Evolutionary conservation across 805 yeast species (phyloP), one percentile per base, ranked within the genome.

Genomic region (Lachancea waltii): DNA sequence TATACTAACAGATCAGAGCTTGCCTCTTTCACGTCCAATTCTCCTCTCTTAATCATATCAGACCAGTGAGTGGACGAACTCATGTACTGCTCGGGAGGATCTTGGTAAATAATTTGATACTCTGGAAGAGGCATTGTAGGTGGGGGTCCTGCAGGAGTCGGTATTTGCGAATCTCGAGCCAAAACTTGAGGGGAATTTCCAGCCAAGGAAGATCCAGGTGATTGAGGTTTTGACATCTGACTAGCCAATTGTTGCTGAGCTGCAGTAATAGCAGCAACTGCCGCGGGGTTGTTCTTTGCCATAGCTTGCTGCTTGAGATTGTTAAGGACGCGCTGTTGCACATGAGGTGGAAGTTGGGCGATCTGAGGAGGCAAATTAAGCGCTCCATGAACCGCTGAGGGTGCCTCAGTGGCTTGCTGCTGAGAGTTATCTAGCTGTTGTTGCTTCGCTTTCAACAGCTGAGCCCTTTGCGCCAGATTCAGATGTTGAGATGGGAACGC

Each of bases 41-140:
- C 69, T 9, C 41, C 41, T 3, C 54, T 51, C 17, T 49, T 49
- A 19, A 72, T 50, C 27, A 63, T 64, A 11, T 69, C 68, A 1
- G 85, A 76, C 89, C 87, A 81, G 25, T 66, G 63, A 2, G 66
- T 56, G 4, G 55, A 53, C 15, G 56, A 54, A 7, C 58, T 56
- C 35, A 67, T 49, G 21, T 56, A 65, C 16, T 60, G 41, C 11
- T 58, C 64, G 5, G 68, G 65, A 35, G 69, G 65, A 27, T 63
- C 64, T 27, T 58, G 57, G 1, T 60, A 46, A 11, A 60, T 45
- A 0, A 54, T 50, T 42, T 52, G 59, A 18, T 38, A 47, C 28
- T 53, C 47, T 1, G 64, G 61, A 21, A 50, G 36, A 3, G 48
- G 54, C 38, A 38, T 35, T 21, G 27, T 24, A 13, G 40, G 13